phyloP scores from a whole-genome alignment of 2,329 filamentous ascomycete species.

The Alternaria conjuncta region DNA sequence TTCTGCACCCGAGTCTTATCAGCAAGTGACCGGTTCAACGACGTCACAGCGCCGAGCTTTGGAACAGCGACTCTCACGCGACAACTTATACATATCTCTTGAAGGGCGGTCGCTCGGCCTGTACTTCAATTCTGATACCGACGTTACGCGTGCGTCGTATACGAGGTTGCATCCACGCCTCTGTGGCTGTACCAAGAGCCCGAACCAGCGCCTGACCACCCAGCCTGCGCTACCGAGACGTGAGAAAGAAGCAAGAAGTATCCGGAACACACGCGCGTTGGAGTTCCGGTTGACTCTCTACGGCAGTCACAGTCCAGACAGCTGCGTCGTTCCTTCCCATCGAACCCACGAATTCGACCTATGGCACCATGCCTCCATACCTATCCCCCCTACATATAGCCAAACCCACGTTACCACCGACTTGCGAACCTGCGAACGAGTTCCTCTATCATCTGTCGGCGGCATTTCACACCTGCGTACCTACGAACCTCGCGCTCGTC shows the following conservation, averaged over 20 bases:
- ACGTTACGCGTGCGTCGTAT: background rate
- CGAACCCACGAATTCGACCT: constrained; percentile 17
- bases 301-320: background rate
- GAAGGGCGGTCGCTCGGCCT: background rate
- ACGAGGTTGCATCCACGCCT: constrained; percentile 27
- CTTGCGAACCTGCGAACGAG: constrained; percentile 66
- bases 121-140: background rate
- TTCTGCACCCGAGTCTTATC: constrained; percentile 14
- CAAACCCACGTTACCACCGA: constrained; percentile 57
- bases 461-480: constrained; percentile 67
- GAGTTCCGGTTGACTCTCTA: background rate
- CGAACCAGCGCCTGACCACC: constrained; percentile 39
- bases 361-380: constrained; percentile 47
- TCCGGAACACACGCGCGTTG: background rate
- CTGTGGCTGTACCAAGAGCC: constrained; percentile 33
- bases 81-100: background rate
- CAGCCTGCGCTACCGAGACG: background rate
- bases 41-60: constrained; percentile 18
- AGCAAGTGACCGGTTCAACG: constrained; percentile 6
- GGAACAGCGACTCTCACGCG: background rate
- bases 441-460: constrained; percentile 65
- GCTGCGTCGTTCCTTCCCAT: constrained; percentile 4
- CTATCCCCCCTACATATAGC: constrained; percentile 40
- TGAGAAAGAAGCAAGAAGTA: constrained; percentile 5
- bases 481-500: constrained; percentile 66